phyloP scores from a whole-genome alignment of 2,329 filamentous ascomycete genomes.

The Fusarium goolgardi region DNA sequence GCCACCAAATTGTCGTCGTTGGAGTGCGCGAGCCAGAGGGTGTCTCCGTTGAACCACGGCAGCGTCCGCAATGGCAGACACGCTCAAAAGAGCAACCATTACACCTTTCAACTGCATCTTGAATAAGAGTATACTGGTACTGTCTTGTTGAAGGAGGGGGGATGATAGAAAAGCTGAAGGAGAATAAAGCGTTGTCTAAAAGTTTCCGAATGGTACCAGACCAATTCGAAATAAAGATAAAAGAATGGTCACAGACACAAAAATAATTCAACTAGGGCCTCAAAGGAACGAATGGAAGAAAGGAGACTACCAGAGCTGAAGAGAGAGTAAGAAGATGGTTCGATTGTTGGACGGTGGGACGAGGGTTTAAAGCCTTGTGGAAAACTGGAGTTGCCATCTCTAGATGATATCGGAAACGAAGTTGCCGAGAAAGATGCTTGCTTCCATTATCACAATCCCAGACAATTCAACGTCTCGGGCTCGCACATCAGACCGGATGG shows the following conservation, averaged over 20 bases:
- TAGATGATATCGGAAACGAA: constrained; percentile 34
- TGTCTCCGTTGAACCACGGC: constrained; percentile 55
- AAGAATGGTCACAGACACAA: constrained; percentile 60
- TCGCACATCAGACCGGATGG: constrained; percentile 50
- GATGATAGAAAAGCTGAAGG: constrained; percentile 21
- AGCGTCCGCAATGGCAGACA: constrained; percentile 60
- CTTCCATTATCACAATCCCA: constrained; percentile 49
- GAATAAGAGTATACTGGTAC: constrained; percentile 37
- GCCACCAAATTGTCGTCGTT: constrained; percentile 56
- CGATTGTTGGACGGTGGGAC: constrained; percentile 48
- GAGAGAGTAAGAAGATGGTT: constrained; percentile 52
- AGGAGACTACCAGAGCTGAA: constrained; percentile 61
- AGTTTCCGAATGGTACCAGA: constrained; percentile 60
- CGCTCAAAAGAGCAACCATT: constrained; percentile 61
- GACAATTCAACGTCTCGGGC: constrained; percentile 45
- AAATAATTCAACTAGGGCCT: constrained; percentile 43
- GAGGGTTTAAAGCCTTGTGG: constrained; percentile 50
- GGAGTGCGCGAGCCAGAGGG: constrained; percentile 54
- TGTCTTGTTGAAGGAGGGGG: constrained; percentile 43
- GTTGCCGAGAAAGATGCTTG: constrained; percentile 55
- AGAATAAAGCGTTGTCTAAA: constrained; percentile 33
- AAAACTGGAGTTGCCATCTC: constrained; percentile 48
- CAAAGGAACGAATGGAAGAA: constrained; percentile 61
- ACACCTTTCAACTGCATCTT: constrained; percentile 66
- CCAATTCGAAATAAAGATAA: constrained; percentile 55